phyloP scores from a whole-genome alignment of 352 stramenopile genomes.

The Albugo laibachii region DNA sequence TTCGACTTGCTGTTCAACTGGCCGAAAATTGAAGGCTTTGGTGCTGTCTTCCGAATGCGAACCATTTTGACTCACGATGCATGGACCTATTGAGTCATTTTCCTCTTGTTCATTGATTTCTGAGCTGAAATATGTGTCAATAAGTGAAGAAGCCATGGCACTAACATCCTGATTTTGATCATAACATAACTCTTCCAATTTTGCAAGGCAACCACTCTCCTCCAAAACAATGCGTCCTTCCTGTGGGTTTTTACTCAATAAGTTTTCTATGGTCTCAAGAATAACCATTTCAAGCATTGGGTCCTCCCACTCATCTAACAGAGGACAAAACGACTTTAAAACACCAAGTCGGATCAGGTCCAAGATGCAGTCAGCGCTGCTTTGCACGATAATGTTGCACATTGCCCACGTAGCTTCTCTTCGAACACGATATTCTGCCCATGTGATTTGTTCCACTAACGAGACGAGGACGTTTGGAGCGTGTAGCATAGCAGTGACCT shows the following conservation, averaged over 20 bases:
- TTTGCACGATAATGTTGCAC: conserved; percentile 71
- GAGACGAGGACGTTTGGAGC: conserved; percentile 34
- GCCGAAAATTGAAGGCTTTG: no score
- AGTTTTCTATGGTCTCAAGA: conserved; percentile 48
- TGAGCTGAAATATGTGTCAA: conserved; percentile 59
- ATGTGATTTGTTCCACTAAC: conserved; percentile 70
- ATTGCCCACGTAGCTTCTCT: conserved; percentile 72
- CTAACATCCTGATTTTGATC: conserved; percentile 67
- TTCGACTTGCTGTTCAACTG: no score
- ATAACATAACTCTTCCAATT: conserved; percentile 70
- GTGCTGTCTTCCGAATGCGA: no score
- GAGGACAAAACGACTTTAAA: conserved; percentile 41
- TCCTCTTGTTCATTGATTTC: conserved; percentile 25
- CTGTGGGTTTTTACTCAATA: conserved; percentile 40
- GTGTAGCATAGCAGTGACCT: conserved; percentile 58
- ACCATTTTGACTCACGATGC: no score
- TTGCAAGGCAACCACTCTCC: conserved; percentile 50
- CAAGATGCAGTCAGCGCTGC: conserved; percentile 26
- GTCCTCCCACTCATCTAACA: conserved; percentile 72
- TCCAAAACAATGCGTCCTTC: conserved; percentile 48
- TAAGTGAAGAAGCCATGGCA: conserved; percentile 41
- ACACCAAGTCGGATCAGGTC: conserved; percentile 56
- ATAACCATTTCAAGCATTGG: conserved; percentile 74
- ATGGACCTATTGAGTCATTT: no score
- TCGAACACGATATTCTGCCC: conserved; percentile 71